Conservation (phyloP, 2,329 filamentous ascomycete genomes). For the Microsporum ferrugineum region DNA sequence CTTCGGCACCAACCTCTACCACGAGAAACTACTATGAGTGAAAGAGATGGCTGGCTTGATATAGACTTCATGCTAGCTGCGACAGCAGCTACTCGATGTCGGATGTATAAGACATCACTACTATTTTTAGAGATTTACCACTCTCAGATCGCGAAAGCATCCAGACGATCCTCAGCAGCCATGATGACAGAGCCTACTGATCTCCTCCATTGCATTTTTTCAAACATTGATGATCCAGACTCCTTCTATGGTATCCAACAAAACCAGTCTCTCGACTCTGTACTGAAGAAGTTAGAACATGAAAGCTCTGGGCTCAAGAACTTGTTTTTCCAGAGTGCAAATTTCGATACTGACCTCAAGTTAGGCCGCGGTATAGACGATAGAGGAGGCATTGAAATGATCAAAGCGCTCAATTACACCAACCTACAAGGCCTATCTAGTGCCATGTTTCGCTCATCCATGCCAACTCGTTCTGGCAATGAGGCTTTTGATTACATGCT, state of each 20-base stretch:
- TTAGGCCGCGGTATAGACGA: slow-evolving; percentile 44
- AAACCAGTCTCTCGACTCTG: slow-evolving; percentile 60
- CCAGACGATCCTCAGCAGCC: slow-evolving; percentile 55
- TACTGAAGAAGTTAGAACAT: slow-evolving; percentile 74
- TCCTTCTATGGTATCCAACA: slow-evolving; percentile 87
- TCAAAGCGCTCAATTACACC: slow-evolving; percentile 66
- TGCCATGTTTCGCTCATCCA: slow-evolving; percentile 56
- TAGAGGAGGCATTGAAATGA: slow-evolving; percentile 55
- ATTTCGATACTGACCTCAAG: slow-evolving; percentile 75
- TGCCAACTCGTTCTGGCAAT: slow-evolving; percentile 38
- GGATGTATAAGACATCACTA: slow-evolving; percentile 77
- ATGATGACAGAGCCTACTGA: slow-evolving; percentile 48
- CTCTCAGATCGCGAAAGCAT: slow-evolving; percentile 45
- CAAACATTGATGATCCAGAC: slow-evolving; percentile 89
- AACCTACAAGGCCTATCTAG: slow-evolving; percentile 80
- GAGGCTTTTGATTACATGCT: slow-evolving; percentile 61
- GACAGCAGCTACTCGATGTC: slow-evolving; percentile 60
- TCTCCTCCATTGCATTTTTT: slow-evolving; percentile 70
- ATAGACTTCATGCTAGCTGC: slow-evolving; percentile 63
- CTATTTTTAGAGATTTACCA: slow-evolving; percentile 66
- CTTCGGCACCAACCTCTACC: slow-evolving; percentile 69
- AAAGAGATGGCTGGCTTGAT: slow-evolving; percentile 75
- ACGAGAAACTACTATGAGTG: slow-evolving; percentile 63
- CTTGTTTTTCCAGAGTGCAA: slow-evolving; percentile 78
- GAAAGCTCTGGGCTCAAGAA: slow-evolving; percentile 80